Evolutionary conservation across 2,329 filamentous ascomycete genomes (phyloP).

Genomic region (Dryadomyces quercus-mongolicae): DNA sequence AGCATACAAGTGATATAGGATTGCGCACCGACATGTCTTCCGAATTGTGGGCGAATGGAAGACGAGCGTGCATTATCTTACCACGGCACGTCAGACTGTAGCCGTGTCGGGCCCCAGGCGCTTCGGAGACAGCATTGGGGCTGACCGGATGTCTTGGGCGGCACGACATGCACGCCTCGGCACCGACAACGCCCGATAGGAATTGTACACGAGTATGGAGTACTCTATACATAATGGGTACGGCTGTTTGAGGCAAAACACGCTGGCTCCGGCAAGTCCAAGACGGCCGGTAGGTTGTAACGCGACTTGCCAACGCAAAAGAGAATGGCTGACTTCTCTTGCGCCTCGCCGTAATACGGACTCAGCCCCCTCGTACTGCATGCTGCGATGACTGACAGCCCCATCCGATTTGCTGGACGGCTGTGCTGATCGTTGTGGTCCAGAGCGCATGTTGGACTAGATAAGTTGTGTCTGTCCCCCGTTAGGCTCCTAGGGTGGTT

Average conservation of each 20-base stretch:
- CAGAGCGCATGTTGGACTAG: not conserved
- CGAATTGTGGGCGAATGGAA: no score
- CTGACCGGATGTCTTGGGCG: not conserved
- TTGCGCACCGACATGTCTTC: not conserved
- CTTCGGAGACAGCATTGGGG: not conserved
- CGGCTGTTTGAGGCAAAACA: not conserved
- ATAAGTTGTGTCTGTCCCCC: not conserved
- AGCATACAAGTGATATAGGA: not conserved
- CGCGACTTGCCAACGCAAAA: no score
- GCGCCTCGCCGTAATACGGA: conserved; percentile 2
- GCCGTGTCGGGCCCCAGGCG: no score
- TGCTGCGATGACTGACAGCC: not conserved
- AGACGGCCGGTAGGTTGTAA: not conserved
- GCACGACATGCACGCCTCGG: conserved; percentile 1
- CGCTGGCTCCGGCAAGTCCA: not conserved
- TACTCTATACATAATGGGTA: not conserved
- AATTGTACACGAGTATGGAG: not conserved
- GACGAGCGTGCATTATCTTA: no score
- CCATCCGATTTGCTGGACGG: not conserved
- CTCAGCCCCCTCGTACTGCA: conserved; percentile 2
- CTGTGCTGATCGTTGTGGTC: not conserved
- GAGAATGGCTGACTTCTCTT: not conserved
- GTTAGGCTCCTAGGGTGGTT: no score
- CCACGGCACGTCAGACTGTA: not conserved
- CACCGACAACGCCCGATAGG: not conserved